These are phyloP conservation scores for Sclerotinia trifoliorum DNA, from an alignment of 2,329 filamentous ascomycete genomes.

Conservation along the genomic window DNA sequence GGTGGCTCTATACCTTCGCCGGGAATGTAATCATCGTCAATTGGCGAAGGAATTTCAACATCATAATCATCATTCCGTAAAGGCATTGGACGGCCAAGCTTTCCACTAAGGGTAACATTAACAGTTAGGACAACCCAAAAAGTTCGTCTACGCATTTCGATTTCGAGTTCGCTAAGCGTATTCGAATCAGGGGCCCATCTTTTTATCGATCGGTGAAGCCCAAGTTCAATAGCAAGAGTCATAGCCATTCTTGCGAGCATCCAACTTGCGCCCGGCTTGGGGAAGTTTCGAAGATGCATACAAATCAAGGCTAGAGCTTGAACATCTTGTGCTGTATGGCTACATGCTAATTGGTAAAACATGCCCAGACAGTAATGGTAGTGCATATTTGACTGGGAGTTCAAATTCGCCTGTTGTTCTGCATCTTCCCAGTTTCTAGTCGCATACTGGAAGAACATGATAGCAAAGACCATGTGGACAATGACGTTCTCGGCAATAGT, in stretches of 20 bases:
- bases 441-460: conserved; percentile 76
- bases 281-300: conserved; percentile 71
- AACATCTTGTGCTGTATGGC: conserved; percentile 63
- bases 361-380: conserved; percentile 73
- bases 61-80: conserved; percentile 75
- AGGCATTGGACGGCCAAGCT: conserved; percentile 74
- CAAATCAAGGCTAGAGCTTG: conserved; percentile 74
- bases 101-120: conserved; percentile 67
- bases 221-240: conserved; percentile 69
- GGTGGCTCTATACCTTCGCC: conserved; percentile 64
- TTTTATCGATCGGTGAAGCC: conserved; percentile 70
- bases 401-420: conserved; percentile 54
- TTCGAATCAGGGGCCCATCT: conserved; percentile 50
- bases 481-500: conserved; percentile 64
- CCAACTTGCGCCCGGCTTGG: conserved; percentile 74
- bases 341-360: conserved; percentile 62
- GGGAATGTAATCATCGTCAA: conserved; percentile 61
- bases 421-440: conserved; percentile 61
- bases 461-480: conserved; percentile 76
- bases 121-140: conserved; percentile 73
- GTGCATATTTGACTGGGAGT: conserved; percentile 69
- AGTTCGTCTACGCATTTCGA: conserved; percentile 74
- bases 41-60: conserved; percentile 68
- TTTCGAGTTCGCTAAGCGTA: conserved; percentile 54
- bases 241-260: conserved; percentile 65